Evolutionary conservation across 75 land plant species (phyloP).

Genomic region (Selaginella moellendorffii): DNA sequence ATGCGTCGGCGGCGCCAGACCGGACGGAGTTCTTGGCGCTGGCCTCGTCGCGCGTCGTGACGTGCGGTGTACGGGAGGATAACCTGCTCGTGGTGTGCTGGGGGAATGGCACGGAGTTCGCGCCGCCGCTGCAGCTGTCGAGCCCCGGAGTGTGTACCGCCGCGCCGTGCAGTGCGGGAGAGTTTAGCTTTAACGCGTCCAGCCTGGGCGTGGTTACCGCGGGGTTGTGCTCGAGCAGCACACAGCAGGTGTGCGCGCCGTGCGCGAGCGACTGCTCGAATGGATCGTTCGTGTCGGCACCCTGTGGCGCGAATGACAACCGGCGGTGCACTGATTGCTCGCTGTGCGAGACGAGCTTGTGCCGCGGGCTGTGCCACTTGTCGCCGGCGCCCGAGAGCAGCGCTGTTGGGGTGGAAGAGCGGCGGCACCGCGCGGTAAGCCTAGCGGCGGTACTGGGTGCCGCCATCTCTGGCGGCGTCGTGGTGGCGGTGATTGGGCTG

Average conservation of each 20-base stretch:
- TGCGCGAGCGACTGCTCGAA: conserved; percentile 38
- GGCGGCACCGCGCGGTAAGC: no score
- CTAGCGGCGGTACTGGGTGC: no score
- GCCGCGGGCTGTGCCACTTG: no score
- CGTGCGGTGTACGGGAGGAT: conserved; percentile 50
- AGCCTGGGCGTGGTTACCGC: conserved; percentile 32
- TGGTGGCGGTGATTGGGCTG: no score
- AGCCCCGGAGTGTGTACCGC: conserved; percentile 45
- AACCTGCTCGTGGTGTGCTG: conserved; percentile 53
- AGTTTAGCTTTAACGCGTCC: conserved; percentile 38
- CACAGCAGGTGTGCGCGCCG: conserved; percentile 40
- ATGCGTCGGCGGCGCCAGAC: conserved; percentile 25
- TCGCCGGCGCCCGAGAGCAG: no score
- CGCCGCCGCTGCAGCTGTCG: conserved; percentile 51
- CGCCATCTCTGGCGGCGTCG: no score
- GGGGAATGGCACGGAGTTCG: conserved; percentile 18
- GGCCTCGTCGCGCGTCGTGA: conserved; percentile 31
- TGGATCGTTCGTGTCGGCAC: conserved; percentile 33
- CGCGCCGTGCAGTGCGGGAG: conserved; percentile 20
- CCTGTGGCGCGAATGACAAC: conserved; percentile 29
- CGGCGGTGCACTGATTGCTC: conserved; percentile 46
- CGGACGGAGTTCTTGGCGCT: conserved; percentile 37
- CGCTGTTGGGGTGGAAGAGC: no score
- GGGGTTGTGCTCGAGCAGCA: conserved; percentile 29
- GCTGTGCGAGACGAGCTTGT: conserved; percentile 53